Conservation (phyloP, 1,139 yeast species). For the Ogataea hybrid region DNA sequence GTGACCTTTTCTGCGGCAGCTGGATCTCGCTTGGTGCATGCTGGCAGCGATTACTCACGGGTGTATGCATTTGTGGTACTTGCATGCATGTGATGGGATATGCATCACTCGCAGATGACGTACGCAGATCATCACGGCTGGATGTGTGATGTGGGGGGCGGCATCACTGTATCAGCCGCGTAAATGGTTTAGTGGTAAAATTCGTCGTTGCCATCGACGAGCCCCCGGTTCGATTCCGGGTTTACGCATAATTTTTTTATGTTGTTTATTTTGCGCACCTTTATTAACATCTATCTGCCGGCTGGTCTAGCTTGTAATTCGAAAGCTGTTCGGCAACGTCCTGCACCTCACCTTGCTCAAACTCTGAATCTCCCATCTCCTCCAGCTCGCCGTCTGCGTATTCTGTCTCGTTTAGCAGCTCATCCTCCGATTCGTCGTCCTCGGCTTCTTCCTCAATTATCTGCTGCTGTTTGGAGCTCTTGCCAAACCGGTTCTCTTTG, state of each 20-base stretch:
- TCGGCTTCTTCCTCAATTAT: slow-evolving; percentile 36
- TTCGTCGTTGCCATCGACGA: slow-evolving; percentile 28
- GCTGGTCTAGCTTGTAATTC: slow-evolving; percentile 4
- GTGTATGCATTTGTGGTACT: too few species aligned
- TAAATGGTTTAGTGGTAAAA: slow-evolving; percentile 27
- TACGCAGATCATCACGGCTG: too few species aligned
- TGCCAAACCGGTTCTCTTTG: slow-evolving; percentile 26
- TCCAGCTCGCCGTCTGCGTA: slow-evolving; percentile 16
- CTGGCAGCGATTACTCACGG: too few species aligned
- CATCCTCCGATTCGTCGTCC: slow-evolving; percentile 18
- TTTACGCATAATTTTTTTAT: slow-evolving; percentile 32
- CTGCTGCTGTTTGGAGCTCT: slow-evolving; percentile 31
- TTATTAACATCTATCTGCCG: neutral
- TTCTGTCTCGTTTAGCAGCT: slow-evolving; percentile 9
- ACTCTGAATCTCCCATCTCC: slow-evolving; percentile 9
- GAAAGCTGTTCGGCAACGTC: slow-evolving; percentile 9
- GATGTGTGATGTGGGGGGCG: too few species aligned
- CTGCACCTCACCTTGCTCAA: slow-evolving; percentile 4
- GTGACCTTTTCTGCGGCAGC: too few species aligned
- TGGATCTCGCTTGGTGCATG: too few species aligned
- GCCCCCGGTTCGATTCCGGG: slow-evolving; percentile 29
- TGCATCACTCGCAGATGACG: too few species aligned
- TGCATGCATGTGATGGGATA: too few species aligned
- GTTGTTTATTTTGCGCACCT: neutral
- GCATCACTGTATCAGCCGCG: slow-evolving; percentile 4